phyloP scores from a whole-genome alignment of 2,329 filamentous ascomycete genomes.

The Huntiella moniliformis region DNA sequence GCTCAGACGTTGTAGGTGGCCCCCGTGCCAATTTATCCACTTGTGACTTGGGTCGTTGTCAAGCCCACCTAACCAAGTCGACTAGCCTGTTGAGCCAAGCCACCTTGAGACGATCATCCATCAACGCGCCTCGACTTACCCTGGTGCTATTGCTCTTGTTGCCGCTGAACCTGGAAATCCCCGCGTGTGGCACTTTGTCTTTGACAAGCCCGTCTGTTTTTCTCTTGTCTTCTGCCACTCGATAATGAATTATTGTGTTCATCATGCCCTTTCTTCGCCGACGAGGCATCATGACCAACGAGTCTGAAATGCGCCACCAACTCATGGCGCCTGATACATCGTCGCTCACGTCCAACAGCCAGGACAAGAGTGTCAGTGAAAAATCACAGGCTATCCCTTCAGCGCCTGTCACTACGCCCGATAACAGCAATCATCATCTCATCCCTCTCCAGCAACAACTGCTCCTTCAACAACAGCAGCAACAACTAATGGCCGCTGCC shows the following conservation, averaged over 20 bases:
- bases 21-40: no score
- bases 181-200: slow-evolving; percentile 3
- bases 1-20: no score
- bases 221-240: slow-evolving; percentile 12
- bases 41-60: no score
- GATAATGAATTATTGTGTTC: slow-evolving; percentile 22
- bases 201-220: background rate
- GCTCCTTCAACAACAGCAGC: background rate
- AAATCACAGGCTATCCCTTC: no score
- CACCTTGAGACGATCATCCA: background rate
- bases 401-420: slow-evolving; percentile 11
- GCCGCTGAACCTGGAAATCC: background rate
- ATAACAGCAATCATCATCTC: slow-evolving; percentile 8
- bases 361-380: slow-evolving; percentile 5
- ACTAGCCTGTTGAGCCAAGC: background rate
- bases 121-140: background rate
- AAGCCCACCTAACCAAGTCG: no score
- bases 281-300: slow-evolving; percentile 40
- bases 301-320: slow-evolving; percentile 38
- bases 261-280: slow-evolving; percentile 43
- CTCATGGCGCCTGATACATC: slow-evolving; percentile 19
- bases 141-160: background rate
- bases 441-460: slow-evolving; percentile 7
- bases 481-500: background rate
- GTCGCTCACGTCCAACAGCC: slow-evolving; percentile 12